Evolutionary conservation across 2,329 filamentous ascomycete species (phyloP).

Genomic region (Magnaporthiopsis rhizophila): DNA sequence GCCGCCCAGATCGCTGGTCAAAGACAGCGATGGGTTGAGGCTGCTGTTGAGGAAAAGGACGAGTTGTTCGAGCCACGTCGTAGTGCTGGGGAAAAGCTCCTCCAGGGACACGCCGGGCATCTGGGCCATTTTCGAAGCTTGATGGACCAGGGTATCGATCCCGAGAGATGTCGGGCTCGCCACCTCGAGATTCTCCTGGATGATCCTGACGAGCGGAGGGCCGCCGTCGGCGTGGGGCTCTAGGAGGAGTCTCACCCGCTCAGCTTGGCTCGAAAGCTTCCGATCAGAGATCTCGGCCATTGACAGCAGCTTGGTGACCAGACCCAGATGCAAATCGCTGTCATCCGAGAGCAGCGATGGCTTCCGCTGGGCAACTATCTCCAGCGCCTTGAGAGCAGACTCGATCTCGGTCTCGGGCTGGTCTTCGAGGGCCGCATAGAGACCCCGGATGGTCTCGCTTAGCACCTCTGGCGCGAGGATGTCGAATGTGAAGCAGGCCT

Average conservation of each 20-base stretch:
- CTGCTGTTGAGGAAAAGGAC: conserved; percentile 40
- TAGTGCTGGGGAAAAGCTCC: conserved; percentile 54
- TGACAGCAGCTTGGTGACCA: conserved; percentile 45
- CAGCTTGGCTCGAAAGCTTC: conserved; percentile 30
- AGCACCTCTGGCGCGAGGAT: conserved; percentile 28
- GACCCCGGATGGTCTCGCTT: conserved; percentile 20
- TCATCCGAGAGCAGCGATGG: conserved; percentile 36
- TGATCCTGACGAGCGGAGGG: conserved; percentile 39
- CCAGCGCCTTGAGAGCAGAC: conserved; percentile 35
- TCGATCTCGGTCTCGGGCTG: conserved; percentile 14
- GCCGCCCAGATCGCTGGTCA: conserved; percentile 66
- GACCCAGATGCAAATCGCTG: conserved; percentile 35
- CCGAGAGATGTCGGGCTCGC: conserved; percentile 41
- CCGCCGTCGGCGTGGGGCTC: conserved; percentile 33
- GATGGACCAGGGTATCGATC: conserved; percentile 45
- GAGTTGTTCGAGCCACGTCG: conserved; percentile 60
- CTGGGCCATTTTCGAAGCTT: conserved; percentile 32
- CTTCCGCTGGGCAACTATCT: conserved; percentile 36
- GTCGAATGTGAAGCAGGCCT: conserved; percentile 36
- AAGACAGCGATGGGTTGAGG: conserved; percentile 57
- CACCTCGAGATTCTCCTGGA: conserved; percentile 46
- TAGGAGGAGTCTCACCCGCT: conserved; percentile 35
- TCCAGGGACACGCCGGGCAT: conserved; percentile 24
- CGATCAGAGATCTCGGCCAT: conserved; percentile 41
- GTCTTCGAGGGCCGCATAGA: conserved; percentile 18